Percentiles rank a stretch among this genome's conserved stretches.
phyloP scores from a whole-genome alignment of 805 yeast genomes.

The Wickerhamomyces xylosicus region DNA sequence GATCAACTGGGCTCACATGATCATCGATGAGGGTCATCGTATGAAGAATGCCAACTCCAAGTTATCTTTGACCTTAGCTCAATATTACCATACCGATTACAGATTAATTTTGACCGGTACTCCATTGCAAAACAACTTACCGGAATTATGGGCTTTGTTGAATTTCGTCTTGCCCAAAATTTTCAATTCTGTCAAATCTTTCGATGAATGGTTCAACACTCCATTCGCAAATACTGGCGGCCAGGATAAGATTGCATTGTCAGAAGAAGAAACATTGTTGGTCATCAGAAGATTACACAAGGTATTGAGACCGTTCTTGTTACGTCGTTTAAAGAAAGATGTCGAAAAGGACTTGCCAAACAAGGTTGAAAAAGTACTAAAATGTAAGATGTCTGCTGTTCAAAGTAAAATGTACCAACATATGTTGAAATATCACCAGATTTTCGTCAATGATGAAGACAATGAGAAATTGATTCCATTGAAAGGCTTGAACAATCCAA shows the following conservation, averaged over 20 bases:
- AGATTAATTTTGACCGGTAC: slow-evolving; percentile 82
- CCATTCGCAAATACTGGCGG: slow-evolving; percentile 81
- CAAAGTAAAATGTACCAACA: slow-evolving; percentile 66
- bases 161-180: slow-evolving; percentile 78
- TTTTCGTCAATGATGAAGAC: slow-evolving; percentile 58
- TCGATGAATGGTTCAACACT: slow-evolving; percentile 86
- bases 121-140: slow-evolving; percentile 75
- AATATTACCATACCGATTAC: slow-evolving; percentile 64
- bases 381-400: slow-evolving; percentile 66
- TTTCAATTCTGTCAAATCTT: slow-evolving; percentile 77
- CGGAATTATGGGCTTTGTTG: slow-evolving; percentile 78
- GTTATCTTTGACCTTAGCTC: slow-evolving; percentile 58
- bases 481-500: slow-evolving; percentile 70
- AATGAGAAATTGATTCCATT: slow-evolving; percentile 45
- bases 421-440: slow-evolving; percentile 60
- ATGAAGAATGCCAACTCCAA: slow-evolving; percentile 76
- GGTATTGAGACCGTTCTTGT: slow-evolving; percentile 74
- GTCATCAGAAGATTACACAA: slow-evolving; percentile 79
- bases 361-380: slow-evolving; percentile 73
- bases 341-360: slow-evolving; percentile 82
- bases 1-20: slow-evolving; percentile 76
- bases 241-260: slow-evolving; percentile 69
- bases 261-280: slow-evolving; percentile 79
- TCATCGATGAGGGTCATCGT: slow-evolving; percentile 86
- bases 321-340: slow-evolving; percentile 78